Evolutionary conservation across 2,329 filamentous ascomycete species (phyloP).

Genomic region (Cercospora citrullina): DNA sequence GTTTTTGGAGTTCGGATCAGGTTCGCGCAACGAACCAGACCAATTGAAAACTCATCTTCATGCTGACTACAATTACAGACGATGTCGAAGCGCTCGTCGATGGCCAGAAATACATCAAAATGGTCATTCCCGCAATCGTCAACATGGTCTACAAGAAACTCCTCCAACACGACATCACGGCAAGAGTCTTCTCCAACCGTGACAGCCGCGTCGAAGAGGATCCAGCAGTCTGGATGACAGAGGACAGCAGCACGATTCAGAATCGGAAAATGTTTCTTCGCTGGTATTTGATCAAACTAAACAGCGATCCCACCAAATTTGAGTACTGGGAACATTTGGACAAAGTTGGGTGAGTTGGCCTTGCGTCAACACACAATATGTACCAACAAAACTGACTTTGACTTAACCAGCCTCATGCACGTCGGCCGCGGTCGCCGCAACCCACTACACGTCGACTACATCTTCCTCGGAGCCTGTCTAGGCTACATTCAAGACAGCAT

Average conservation of each 20-base stretch:
- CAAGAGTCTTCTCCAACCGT: conserved; percentile 67
- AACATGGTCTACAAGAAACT: conserved; percentile 84
- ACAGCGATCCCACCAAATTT: not conserved
- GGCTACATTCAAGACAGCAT: not conserved
- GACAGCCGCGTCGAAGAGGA: conserved; percentile 54
- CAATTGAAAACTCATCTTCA: not conserved
- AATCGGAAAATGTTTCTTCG: not conserved
- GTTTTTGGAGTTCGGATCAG: not conserved
- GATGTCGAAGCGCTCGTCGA: conserved; percentile 60
- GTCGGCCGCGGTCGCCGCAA: not conserved
- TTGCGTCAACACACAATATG: not conserved
- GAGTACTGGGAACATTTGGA: not conserved
- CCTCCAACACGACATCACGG: conserved; percentile 77
- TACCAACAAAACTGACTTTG: not conserved
- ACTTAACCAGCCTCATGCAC: not conserved
- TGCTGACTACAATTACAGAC: not conserved
- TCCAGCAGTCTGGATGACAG: not conserved
- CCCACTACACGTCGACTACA: not conserved
- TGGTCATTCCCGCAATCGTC: conserved; percentile 78
- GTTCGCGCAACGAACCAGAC: not conserved
- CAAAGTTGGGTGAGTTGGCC: not conserved
- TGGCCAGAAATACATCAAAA: conserved; percentile 74
- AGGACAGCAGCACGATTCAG: not conserved
- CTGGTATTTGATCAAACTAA: not conserved
- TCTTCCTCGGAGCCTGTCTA: not conserved